These are phyloP conservation scores for Ligustrum vulgare DNA, from an alignment of 257 asterid species.

Conservation along the genomic window DNA sequence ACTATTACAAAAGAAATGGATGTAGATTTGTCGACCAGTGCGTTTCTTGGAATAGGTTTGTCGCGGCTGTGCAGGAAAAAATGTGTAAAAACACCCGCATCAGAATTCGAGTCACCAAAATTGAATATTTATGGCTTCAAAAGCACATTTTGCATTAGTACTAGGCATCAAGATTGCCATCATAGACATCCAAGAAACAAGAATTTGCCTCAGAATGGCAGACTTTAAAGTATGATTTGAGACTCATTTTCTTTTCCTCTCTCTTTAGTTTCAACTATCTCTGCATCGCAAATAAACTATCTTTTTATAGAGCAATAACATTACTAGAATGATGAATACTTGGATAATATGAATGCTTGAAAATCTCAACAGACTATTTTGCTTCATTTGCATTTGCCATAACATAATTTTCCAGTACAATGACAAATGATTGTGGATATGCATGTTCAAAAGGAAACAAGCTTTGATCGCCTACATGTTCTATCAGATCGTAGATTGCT, in stretches of 20 bases:
- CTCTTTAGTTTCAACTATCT: not conserved
- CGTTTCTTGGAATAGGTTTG: constrained; percentile 69
- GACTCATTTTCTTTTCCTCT: too few species aligned
- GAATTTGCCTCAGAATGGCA: constrained; percentile 13
- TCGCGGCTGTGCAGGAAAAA: constrained; percentile 70
- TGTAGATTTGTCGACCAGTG: constrained; percentile 52
- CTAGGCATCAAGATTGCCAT: constrained; percentile 18
- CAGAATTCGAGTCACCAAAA: constrained; percentile 78
- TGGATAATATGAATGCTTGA: constrained; percentile 4
- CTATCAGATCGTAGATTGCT: too few species aligned
- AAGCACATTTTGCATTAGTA: constrained; percentile 45
- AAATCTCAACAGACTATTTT: not conserved
- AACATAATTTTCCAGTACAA: constrained; percentile 8
- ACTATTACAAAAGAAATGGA: constrained; percentile 64
- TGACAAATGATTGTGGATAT: not conserved
- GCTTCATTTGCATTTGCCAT: constrained; percentile 11
- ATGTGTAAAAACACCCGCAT: constrained; percentile 63
- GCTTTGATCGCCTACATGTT: too few species aligned
- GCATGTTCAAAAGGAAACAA: not conserved
- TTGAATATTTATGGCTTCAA: constrained; percentile 58
- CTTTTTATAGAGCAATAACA: not conserved
- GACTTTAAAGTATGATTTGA: not conserved
- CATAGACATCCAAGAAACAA: constrained; percentile 34
- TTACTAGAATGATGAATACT: not conserved
- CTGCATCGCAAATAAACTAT: not conserved